These are phyloP conservation scores for Themeda triandra DNA, from an alignment of 176 grass and related monocot species.

Conservation along the genomic window DNA sequence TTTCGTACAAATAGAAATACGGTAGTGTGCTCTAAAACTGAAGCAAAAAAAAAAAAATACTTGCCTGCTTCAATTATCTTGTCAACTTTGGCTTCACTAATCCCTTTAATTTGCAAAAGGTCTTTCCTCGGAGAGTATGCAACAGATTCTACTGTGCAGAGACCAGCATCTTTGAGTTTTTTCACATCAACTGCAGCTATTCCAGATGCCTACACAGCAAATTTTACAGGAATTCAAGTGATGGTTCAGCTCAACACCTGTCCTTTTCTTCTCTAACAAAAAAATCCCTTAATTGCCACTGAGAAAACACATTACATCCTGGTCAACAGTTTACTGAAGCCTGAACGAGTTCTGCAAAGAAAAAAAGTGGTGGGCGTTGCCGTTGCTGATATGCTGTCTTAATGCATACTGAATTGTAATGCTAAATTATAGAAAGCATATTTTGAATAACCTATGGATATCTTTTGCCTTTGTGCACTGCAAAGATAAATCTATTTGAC, in stretches of 20 bases:
- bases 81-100: conserved; percentile 94
- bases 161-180: conserved; percentile 91
- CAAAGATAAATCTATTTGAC: background rate
- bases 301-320: background rate
- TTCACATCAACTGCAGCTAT: conserved; percentile 90
- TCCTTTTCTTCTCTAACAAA: background rate
- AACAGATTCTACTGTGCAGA: conserved; percentile 87
- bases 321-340: background rate
- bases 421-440: background rate
- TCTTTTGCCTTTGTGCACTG: background rate
- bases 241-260: background rate
- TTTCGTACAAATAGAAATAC: background rate
- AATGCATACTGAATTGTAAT: background rate
- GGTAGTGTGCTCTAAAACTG: background rate
- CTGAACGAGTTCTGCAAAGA: background rate
- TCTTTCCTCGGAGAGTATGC: conserved; percentile 89
- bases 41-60: background rate
- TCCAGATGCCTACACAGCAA: conserved; percentile 72
- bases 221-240: conserved; percentile 5
- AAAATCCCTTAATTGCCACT: background rate
- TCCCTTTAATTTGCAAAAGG: conserved; percentile 95
- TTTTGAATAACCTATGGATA: background rate
- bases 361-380: background rate
- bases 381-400: too few relatives aligned
- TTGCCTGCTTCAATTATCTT: conserved; percentile 96